Evolutionary conservation across 306 rosid genomes (phyloP), one percentile per base, ranked within the genome.

Genomic region (Dalbergia cultrata): DNA sequence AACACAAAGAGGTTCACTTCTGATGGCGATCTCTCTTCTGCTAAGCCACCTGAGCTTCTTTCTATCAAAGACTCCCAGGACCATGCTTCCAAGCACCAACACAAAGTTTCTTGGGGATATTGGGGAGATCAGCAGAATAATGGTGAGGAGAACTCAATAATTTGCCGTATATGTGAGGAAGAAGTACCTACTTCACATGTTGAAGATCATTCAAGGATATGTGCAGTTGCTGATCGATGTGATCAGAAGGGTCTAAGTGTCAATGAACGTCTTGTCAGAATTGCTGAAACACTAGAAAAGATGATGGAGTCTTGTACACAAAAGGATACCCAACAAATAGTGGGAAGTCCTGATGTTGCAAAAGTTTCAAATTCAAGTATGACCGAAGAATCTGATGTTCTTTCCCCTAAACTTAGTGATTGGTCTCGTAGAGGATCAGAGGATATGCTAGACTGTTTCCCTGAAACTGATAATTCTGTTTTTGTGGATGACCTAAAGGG

Each of bases 161-260:
- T 95, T 67, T 95, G 99, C 86, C 99, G 99, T 75, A 95, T 95
- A 85, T 95, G 99, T 69, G 99, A 95, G 92, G 99, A 95, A 78
- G 93, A 95, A 57, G 97, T 95, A 85, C 94, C 98, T 49, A 95
- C 99, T 80, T 83, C 81, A 70, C 91, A 87, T 79, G 98, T 95
- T 85, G 99, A 95, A 87, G 98, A 95, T 60, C 99, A 95, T 88
- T 95, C 92, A 53, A 91, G 92, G 89, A 87, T 93, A 83, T 95
- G 99, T 85, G 92, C 98, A 22, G 81, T 93, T 84, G 99, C 97
- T 83, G 96, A 95, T 87, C 89, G 97, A 87, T 95, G 98, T 87
- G 99, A 95, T 88, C 91, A 87, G 76, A 89, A 83, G 84, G 99
- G 99, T 83, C 72, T 91, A 78, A 90, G 91, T 86, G 99, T 95